Base-by-base conservation (phyloP, 2,329 filamentous ascomycete genomes). In the Xylaria sp. region DNA sequence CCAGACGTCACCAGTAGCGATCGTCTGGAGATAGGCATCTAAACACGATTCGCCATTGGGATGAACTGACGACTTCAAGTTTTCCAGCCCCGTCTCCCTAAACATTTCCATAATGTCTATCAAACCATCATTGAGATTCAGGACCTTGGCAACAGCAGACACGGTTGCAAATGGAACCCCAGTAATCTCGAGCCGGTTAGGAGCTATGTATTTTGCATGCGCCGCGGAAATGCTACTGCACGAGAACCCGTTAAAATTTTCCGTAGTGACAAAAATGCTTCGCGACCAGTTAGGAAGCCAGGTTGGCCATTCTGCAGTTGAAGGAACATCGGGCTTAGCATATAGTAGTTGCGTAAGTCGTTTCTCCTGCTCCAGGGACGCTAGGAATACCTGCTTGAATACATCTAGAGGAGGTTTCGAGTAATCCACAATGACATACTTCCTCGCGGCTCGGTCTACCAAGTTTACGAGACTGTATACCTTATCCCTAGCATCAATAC, bases 231-330 rank as follows among this genome's bases (percentile, higher is more conserved):
- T 59, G n/a, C 70, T 63, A 34, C 64, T 67, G 27, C 68, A 56
- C 11, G 2, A 4, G 17, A 60, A 2, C 6, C n/a, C 42, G 42
- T 4, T 14, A 14, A n/a, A 47, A 17, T 19, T 6, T 1, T 47
- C 5, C 17, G 17, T 19, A 19, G 42, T 47, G 42, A 19, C 19
- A 3, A 2, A 7, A 47, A 1, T 1, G 0, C 34, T 47, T 11
- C 21, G n/a, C 17, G 68, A 65, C 71, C 69, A 73, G 12, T 72
- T 48, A 2, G 71, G 68, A n/a, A 73, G 17, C 69, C 69, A 74
- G 4, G 57, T 65, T 9, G 71, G 69, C 67, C 56, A 67, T 7
- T 4, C 24, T 4, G 48, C 14, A 8, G 19, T 56, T 21, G 34
- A 36, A 34, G 5, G 17, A 59, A 47, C 14, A 24, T 32, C 8